Percentiles rank a stretch among this genome's conserved stretches.
Evolutionary conservation across 768 basidiomycete genomes (phyloP).

Genomic region (Agaricus blazei): DNA sequence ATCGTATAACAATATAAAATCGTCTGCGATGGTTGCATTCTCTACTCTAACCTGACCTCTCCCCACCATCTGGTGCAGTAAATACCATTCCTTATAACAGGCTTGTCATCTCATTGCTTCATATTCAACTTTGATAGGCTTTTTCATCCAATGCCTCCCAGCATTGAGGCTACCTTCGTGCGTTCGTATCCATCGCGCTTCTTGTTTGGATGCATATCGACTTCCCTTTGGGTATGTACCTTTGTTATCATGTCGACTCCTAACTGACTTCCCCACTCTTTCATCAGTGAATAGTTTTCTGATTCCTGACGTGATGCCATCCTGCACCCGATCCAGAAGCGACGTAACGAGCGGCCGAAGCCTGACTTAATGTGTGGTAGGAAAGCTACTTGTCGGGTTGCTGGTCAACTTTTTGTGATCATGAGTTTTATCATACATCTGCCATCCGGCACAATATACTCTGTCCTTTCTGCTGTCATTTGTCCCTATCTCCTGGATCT

Average conservation of each 20-base stretch:
- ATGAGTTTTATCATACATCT: neutral
- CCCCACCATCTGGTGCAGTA: neutral
- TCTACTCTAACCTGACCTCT: neutral
- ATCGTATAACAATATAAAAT: neutral
- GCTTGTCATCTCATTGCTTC: neutral
- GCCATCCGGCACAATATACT: neutral
- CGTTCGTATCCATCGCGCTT: constrained; percentile 75
- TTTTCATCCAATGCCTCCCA: constrained; percentile 38
- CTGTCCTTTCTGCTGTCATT: neutral
- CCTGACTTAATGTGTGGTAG: constrained; percentile 64
- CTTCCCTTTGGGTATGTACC: constrained; percentile 46
- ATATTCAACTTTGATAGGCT: constrained; percentile 12
- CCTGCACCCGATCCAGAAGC: constrained; percentile 66
- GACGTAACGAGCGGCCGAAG: constrained; percentile 72
- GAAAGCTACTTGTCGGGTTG: constrained; percentile 16
- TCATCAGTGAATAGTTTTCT: constrained; percentile 17
- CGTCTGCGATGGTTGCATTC: neutral
- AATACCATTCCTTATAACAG: neutral
- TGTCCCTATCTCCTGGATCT: neutral
- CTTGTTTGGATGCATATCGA: constrained; percentile 53
- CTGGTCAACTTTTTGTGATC: neutral
- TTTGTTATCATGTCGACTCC: constrained; percentile 1
- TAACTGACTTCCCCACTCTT: constrained; percentile 8
- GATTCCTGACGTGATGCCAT: constrained; percentile 43
- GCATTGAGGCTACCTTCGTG: constrained; percentile 49